These are phyloP conservation scores for Anthracocystis setariae DNA, from an alignment of 1,284 basidiomycete genomes.

Conservation along the genomic window DNA sequence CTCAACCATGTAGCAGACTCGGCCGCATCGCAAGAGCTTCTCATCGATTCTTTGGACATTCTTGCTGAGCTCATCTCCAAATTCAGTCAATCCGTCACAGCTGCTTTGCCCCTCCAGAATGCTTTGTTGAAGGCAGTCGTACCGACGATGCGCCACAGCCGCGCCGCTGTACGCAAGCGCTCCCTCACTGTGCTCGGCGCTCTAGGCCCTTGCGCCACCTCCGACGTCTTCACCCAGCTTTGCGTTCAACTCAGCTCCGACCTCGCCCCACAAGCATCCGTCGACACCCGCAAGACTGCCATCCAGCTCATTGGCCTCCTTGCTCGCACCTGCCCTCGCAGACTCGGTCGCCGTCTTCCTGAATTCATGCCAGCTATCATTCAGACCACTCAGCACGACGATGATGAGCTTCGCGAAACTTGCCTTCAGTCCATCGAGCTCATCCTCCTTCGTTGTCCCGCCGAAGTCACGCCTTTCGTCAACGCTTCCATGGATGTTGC, in stretches of 20 bases:
- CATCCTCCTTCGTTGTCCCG: conserved; percentile 79
- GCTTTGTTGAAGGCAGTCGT: conserved; percentile 78
- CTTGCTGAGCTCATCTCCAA: conserved; percentile 88
- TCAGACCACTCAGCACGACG: conserved; percentile 79
- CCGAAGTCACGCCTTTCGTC: conserved; percentile 81
- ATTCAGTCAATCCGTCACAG: conserved; percentile 68
- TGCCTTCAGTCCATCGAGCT: conserved; percentile 77
- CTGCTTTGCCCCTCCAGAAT: conserved; percentile 68
- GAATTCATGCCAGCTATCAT: conserved; percentile 74
- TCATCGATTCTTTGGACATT: conserved; percentile 88
- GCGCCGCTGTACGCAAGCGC: conserved; percentile 55
- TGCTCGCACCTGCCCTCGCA: conserved; percentile 57
- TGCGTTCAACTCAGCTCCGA: conserved; percentile 45
- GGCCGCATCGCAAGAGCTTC: conserved; percentile 78
- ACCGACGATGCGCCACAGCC: conserved; percentile 42
- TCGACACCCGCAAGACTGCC: conserved; percentile 75
- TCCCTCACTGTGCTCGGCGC: conserved; percentile 74
- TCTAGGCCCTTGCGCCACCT: conserved; percentile 69
- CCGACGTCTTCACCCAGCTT: conserved; percentile 58
- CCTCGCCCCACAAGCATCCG: conserved; percentile 66
- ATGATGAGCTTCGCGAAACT: conserved; percentile 72
- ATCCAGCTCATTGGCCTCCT: conserved; percentile 81
- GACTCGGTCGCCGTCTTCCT: conserved; percentile 52
- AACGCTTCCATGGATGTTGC: conserved; percentile 77
- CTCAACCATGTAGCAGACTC: conserved; percentile 72